phyloP scores from a whole-genome alignment of 371 early-diverging fungal species.

The Lichtheimia ornata region DNA sequence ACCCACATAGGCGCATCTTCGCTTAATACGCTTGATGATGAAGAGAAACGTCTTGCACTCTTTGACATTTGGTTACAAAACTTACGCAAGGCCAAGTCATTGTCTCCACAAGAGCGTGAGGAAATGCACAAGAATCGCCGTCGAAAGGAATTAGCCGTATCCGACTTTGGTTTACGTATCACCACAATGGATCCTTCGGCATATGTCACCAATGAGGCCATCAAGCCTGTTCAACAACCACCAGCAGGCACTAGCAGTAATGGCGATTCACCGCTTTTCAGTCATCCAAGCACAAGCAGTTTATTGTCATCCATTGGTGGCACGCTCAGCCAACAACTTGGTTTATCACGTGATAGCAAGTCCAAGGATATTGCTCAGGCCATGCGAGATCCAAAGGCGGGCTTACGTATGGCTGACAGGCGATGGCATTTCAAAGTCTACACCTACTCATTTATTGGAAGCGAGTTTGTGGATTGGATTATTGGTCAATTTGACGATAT shows the following conservation, averaged over 20 bases:
- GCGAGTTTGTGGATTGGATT: slow-evolving; percentile 92
- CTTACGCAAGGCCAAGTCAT: slow-evolving; percentile 63
- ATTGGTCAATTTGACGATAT: slow-evolving; percentile 79
- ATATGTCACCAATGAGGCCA: slow-evolving; percentile 23
- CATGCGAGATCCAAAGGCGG: slow-evolving; percentile 73
- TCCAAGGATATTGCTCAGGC: slow-evolving; percentile 68
- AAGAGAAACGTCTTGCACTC: slow-evolving; percentile 85
- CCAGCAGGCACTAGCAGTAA: not conserved
- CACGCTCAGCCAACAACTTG: slow-evolving; percentile 15
- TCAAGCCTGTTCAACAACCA: not conserved
- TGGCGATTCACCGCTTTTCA: not conserved
- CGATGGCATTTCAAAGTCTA: slow-evolving; percentile 90
- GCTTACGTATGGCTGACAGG: slow-evolving; percentile 76
- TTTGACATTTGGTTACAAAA: slow-evolving; percentile 86
- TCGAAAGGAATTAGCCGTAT: slow-evolving; percentile 37
- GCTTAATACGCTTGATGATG: slow-evolving; percentile 77
- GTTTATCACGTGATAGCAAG: slow-evolving; percentile 48
- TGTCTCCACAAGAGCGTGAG: slow-evolving; percentile 49
- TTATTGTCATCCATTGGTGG: slow-evolving; percentile 35
- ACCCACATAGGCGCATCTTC: slow-evolving; percentile 19
- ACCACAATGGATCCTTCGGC: slow-evolving; percentile 55
- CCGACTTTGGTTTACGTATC: slow-evolving; percentile 42
- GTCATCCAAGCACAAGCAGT: slow-evolving; percentile 5
- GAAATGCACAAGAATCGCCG: slow-evolving; percentile 45
- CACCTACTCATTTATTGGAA: slow-evolving; percentile 80